Evolutionary conservation across 2,329 filamentous ascomycete genomes (phyloP).

Genomic region (Nothophoma quercina): DNA sequence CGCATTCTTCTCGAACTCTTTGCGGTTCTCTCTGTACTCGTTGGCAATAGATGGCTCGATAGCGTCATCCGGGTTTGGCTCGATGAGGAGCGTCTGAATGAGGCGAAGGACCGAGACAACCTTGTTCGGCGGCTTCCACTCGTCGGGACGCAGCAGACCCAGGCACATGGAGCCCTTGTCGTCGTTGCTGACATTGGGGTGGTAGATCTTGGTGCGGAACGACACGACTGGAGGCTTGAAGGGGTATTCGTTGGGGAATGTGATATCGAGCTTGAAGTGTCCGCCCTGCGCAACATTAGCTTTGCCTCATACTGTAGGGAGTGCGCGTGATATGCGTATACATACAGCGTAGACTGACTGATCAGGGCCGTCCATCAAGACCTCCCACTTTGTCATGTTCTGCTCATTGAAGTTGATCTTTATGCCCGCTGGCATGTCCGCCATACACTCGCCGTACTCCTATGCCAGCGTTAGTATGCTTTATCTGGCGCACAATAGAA

Average conservation of each 20-base stretch:
- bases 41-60: conserved; percentile 88
- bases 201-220: conserved; percentile 92
- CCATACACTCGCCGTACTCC: conserved; percentile 49
- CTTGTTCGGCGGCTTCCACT: conserved; percentile 90
- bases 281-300: conserved; percentile 63
- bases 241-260: conserved; percentile 81
- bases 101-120: conserved; percentile 79
- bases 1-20: conserved; percentile 77
- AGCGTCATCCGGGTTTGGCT: conserved; percentile 88
- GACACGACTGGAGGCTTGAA: conserved; percentile 85
- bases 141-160: conserved; percentile 79
- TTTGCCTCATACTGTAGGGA: conserved; percentile 1
- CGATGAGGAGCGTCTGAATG: conserved; percentile 74
- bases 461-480: conserved; percentile 24
- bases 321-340: conserved; percentile 16
- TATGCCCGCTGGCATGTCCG: conserved; percentile 46
- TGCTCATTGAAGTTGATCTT: conserved; percentile 63
- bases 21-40: conserved; percentile 74
- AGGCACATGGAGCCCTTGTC: conserved; percentile 85
- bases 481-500: neutral
- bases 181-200: conserved; percentile 93
- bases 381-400: conserved; percentile 73
- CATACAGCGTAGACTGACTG: conserved; percentile 70
- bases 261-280: conserved; percentile 75
- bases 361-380: conserved; percentile 70